Conservation (phyloP, 805 yeast genomes). For the Schwanniomyces yamadae region DNA sequence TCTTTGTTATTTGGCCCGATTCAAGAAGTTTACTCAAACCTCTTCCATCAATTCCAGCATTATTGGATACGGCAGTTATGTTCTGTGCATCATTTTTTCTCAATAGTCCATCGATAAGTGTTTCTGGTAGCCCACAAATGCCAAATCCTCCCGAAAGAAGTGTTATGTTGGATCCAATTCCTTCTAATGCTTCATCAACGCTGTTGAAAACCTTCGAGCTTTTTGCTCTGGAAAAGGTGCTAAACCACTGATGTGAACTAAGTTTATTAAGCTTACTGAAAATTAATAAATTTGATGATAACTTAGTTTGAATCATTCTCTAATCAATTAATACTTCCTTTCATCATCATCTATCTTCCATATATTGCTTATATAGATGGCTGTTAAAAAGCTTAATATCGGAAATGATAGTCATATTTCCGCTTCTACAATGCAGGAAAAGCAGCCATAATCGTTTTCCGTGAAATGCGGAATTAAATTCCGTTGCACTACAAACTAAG, state of each 20-base stretch:
- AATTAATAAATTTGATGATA: no score
- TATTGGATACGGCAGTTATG: slow-evolving; percentile 47
- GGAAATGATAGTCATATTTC: no score
- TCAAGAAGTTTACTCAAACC: slow-evolving; percentile 43
- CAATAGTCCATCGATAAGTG: slow-evolving; percentile 38
- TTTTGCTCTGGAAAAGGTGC: no score
- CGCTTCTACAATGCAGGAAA: no score
- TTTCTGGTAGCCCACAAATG: slow-evolving; percentile 47
- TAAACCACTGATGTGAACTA: no score
- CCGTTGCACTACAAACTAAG: neutral
- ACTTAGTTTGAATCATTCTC: no score
- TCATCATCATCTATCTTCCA: no score
- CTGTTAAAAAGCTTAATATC: no score
- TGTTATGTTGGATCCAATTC: slow-evolving; percentile 26
- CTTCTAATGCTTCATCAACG: slow-evolving; percentile 29
- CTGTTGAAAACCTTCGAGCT: slow-evolving; percentile 13
- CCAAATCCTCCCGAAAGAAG: slow-evolving; percentile 51
- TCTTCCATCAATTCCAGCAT: slow-evolving; percentile 46
- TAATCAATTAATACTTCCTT: no score
- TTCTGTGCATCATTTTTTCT: slow-evolving; percentile 29
- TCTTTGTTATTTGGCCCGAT: slow-evolving; percentile 42
- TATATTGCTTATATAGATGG: no score
- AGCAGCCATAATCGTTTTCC: neutral
- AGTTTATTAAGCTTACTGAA: no score
- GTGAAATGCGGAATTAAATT: neutral